Percentiles rank a stretch among this genome's conserved stretches.
Conservation (phyloP, 1,139 yeast genomes). For the Sugiyamaella grinbergsii region DNA sequence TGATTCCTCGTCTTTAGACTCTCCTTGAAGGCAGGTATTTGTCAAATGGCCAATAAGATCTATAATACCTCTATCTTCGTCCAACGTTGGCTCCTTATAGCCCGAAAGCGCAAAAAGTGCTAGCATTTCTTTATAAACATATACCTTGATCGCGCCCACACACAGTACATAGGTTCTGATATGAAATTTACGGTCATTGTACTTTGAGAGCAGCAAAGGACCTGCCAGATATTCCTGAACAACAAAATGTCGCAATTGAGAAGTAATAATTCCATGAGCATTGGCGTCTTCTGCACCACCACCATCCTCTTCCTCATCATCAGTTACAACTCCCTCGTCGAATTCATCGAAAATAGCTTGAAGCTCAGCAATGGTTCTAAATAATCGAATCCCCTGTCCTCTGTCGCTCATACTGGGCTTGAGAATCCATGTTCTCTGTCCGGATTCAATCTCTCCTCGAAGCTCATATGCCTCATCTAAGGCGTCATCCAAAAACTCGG, state of each 20-base stretch:
- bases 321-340: slow-evolving; percentile 66
- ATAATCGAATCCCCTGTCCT: slow-evolving; percentile 91
- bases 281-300: slow-evolving; percentile 49
- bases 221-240: slow-evolving; percentile 74
- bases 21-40: slow-evolving; percentile 85
- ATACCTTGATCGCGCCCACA: slow-evolving; percentile 71
- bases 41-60: slow-evolving; percentile 77
- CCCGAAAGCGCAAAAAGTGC: slow-evolving; percentile 70
- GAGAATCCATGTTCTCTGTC: slow-evolving; percentile 76
- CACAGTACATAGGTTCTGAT: slow-evolving; percentile 84
- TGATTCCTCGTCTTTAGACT: slow-evolving; percentile 46
- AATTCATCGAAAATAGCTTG: slow-evolving; percentile 82
- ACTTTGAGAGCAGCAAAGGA: slow-evolving; percentile 66
- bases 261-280: slow-evolving; percentile 55
- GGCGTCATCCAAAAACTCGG: slow-evolving; percentile 92
- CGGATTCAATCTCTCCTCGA: slow-evolving; percentile 68
- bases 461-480: slow-evolving; percentile 90
- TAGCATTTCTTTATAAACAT: slow-evolving; percentile 74
- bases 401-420: slow-evolving; percentile 97
- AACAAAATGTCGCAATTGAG: slow-evolving; percentile 86
- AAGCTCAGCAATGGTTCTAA: slow-evolving; percentile 73
- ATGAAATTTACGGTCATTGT: slow-evolving; percentile 79
- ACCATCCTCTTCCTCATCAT: slow-evolving; percentile 46
- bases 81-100: slow-evolving; percentile 48
- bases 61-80: slow-evolving; percentile 34